phyloP scores from a whole-genome alignment of 2,329 filamentous ascomycete species.

The Penicillium brevicompactum region DNA sequence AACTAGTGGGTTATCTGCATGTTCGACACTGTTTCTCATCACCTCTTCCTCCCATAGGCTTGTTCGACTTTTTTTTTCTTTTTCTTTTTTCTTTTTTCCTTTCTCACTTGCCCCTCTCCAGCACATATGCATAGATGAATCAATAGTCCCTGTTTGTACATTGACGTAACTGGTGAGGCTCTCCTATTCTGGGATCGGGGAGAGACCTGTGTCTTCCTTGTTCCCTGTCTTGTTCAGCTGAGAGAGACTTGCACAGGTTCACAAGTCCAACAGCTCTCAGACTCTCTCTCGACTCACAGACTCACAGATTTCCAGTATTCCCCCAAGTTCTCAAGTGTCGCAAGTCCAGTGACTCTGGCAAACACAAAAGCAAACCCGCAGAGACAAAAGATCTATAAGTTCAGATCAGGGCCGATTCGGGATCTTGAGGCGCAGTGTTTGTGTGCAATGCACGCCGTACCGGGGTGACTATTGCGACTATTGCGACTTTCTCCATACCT shows the following conservation, averaged over 20 bases:
- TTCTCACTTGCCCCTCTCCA: no score
- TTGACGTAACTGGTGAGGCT: not conserved
- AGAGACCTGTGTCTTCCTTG: not conserved
- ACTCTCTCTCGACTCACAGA: not conserved
- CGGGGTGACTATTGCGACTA: not conserved
- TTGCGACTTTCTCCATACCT: no score
- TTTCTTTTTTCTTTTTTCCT: not conserved
- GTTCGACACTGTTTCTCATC: conserved; percentile 2
- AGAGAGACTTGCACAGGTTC: not conserved
- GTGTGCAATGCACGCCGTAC: conserved; percentile 10
- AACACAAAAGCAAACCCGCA: not conserved
- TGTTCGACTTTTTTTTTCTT: not conserved
- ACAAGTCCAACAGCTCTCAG: not conserved
- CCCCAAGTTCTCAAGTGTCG: not conserved
- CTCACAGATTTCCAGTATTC: not conserved
- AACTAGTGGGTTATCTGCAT: not conserved
- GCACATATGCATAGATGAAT: conserved; percentile 4
- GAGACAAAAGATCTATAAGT: not conserved
- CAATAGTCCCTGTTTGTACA: conserved; percentile 8
- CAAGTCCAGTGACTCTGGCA: not conserved
- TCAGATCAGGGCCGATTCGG: conserved; percentile 9
- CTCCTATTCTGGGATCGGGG: conserved; percentile 1
- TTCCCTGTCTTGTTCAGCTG: conserved; percentile 2
- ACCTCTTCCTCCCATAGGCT: not conserved
- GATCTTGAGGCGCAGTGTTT: conserved; percentile 6